These are phyloP conservation scores for Venturia carpophila DNA, from an alignment of 2,329 filamentous ascomycete species.

Conservation along the genomic window DNA sequence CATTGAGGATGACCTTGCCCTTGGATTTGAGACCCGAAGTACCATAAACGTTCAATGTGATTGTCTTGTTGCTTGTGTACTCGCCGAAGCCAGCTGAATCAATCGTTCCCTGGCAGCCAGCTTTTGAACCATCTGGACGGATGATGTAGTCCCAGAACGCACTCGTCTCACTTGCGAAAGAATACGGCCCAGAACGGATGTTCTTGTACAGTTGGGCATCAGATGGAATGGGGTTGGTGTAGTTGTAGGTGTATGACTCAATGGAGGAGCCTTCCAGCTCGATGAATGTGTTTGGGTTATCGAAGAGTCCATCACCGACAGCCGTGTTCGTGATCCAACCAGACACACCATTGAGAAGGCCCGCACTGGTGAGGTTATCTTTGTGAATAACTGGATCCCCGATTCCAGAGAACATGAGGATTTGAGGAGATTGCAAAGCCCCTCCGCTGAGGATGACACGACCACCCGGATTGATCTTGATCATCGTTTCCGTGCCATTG, in stretches of 20 bases:
- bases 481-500: constrained; percentile 27
- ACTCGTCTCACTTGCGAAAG: constrained; percentile 46
- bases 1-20: constrained; percentile 41
- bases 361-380: constrained; percentile 29
- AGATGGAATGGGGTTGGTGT: constrained; percentile 35
- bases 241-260: constrained; percentile 37
- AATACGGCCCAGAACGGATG: constrained; percentile 43
- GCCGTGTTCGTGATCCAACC: constrained; percentile 44
- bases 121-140: constrained; percentile 35
- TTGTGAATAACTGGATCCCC: constrained; percentile 24
- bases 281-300: constrained; percentile 51
- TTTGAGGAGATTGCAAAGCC: constrained; percentile 25
- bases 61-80: constrained; percentile 38
- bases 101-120: constrained; percentile 47
- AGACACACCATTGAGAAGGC: constrained; percentile 30
- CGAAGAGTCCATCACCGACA: constrained; percentile 46
- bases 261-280: constrained; percentile 38
- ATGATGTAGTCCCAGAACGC: constrained; percentile 46
- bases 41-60: constrained; percentile 51
- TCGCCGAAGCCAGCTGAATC: constrained; percentile 40
- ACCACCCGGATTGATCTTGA: constrained; percentile 28
- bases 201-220: constrained; percentile 43
- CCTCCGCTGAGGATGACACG: constrained; percentile 33
- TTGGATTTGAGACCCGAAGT: constrained; percentile 47
- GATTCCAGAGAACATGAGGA: constrained; percentile 37